A percentile compares a stretch with the other conserved stretches of the same genome.
Evolutionary conservation across 1,139 yeast species (phyloP).

Genomic region (Blastobotrys persicus): DNA sequence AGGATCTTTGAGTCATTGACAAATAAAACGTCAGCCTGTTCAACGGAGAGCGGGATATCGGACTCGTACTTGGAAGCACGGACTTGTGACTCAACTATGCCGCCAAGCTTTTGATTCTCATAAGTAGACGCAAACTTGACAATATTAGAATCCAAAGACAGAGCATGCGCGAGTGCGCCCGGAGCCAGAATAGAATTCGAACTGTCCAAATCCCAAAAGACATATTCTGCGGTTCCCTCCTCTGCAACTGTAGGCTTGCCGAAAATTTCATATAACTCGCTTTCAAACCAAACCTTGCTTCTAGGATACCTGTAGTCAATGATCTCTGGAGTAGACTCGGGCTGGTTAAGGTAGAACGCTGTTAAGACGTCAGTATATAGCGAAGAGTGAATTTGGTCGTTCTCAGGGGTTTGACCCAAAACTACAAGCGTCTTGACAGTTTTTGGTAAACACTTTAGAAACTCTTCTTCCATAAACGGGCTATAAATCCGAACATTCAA

Average conservation of each 20-base stretch:
- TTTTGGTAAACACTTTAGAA: slow-evolving; percentile 57
- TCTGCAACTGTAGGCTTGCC: slow-evolving; percentile 10
- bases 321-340: slow-evolving; percentile 28
- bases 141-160: slow-evolving; percentile 59
- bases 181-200: slow-evolving; percentile 48
- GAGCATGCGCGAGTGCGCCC: slow-evolving; percentile 64
- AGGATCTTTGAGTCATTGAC: slow-evolving; percentile 60
- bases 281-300: slow-evolving; percentile 27
- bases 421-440: slow-evolving; percentile 62
- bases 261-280: slow-evolving; percentile 27
- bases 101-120: slow-evolving; percentile 72
- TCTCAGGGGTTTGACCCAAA: slow-evolving; percentile 50
- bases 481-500: slow-evolving; percentile 74
- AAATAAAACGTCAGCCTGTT: slow-evolving; percentile 60
- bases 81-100: slow-evolving; percentile 71
- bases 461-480: slow-evolving; percentile 54
- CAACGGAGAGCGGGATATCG: slow-evolving; percentile 28
- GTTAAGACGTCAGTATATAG: slow-evolving; percentile 73
- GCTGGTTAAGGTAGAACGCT: slow-evolving; percentile 49
- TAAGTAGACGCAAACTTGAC: slow-evolving; percentile 61
- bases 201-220: slow-evolving; percentile 51
- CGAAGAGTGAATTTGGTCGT: slow-evolving; percentile 34
- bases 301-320: slow-evolving; percentile 35
- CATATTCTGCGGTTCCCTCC: slow-evolving; percentile 8
- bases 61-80: slow-evolving; percentile 40